Percentiles rank a stretch among this genome's conserved stretches.
Evolutionary conservation across 257 asterid species (phyloP).

Genomic region (Petrea volubilis): DNA sequence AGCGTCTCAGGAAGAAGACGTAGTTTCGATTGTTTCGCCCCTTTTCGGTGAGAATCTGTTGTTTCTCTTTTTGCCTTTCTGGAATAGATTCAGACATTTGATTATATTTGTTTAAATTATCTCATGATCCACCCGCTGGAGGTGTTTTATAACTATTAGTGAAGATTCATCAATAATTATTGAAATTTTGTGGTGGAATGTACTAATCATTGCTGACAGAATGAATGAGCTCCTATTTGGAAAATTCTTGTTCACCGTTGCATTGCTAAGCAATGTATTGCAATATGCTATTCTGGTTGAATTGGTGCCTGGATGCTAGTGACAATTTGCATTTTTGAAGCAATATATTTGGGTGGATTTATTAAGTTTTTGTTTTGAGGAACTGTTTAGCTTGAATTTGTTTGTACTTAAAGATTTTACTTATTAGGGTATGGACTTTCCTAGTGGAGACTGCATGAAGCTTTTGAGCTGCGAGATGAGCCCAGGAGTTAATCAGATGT

Average conservation of each 20-base stretch:
- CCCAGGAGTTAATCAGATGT: background rate
- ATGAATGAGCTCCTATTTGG: background rate
- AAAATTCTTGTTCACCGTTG: background rate
- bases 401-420: background rate
- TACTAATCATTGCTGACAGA: background rate
- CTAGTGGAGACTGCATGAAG: background rate
- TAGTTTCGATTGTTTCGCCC: conserved; percentile 25
- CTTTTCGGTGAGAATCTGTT: conserved; percentile 35
- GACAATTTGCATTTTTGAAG: background rate
- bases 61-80: background rate
- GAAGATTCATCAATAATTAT: conserved; percentile 30
- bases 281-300: background rate
- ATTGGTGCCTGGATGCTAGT: background rate
- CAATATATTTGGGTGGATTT: background rate
- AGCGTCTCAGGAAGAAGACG: conserved; percentile 64
- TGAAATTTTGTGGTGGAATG: conserved; percentile 22
- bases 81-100: background rate
- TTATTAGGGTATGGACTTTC: background rate
- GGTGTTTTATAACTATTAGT: conserved; percentile 1
- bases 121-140: background rate
- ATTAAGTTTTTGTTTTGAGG: background rate
- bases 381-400: background rate
- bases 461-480: background rate
- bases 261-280: background rate
- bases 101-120: conserved; percentile 10